Base-by-base conservation (phyloP, 2,329 filamentous ascomycete genomes). In the Claviceps arundinis region DNA sequence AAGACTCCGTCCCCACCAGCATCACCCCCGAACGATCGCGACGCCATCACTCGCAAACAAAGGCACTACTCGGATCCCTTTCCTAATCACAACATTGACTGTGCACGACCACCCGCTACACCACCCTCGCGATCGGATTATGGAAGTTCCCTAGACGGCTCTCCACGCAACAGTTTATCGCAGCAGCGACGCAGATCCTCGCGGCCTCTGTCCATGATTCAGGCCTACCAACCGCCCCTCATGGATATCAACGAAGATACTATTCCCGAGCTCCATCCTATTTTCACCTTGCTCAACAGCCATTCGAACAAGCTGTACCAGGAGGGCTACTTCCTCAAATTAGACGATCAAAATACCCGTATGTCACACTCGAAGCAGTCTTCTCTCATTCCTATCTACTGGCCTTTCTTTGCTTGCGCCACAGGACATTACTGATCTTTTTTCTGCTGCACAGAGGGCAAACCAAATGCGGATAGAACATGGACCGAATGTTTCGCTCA, bases 401-500 rank as follows among this genome's bases (percentile, higher is more conserved):
- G 34, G n/a, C 22, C 5, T 37, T 22, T 37, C 16, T 37, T 46
- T 19, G 1, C 8, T 44, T 11, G 44, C 40, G 45, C 24, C 26
- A 38, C 22, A 30, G 22, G 14, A 38, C 30, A 19, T 53, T 41
- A 52, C 54, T 52, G 37, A 54, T 34, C 19, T 47, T 19, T 22
- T 38, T 22, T 17, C 19, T 40, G 41, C 34, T 47, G 49, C 54
- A 26, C 67, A 95, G 89, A 91, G 68, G 93, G 93, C 49, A 84
- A 85, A 56, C 87, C 89, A 11, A 94, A 91, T 64, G 69, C 78
- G 43, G 90, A 96, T 68, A 78, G 93, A 60, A 87, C 82, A 57
- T 98, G 93, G 93, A 86, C 86, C 40, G 93, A 98, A 73, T 96
- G 89, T 69, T 98, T 97, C 70, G 90, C 91, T 44, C 93, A 97